A percentile compares a stretch with the other conserved stretches of the same genome.
These are phyloP conservation scores for Sclerotinia glacialis DNA, from an alignment of 2,329 filamentous ascomycete genomes.

Conservation along the genomic window DNA sequence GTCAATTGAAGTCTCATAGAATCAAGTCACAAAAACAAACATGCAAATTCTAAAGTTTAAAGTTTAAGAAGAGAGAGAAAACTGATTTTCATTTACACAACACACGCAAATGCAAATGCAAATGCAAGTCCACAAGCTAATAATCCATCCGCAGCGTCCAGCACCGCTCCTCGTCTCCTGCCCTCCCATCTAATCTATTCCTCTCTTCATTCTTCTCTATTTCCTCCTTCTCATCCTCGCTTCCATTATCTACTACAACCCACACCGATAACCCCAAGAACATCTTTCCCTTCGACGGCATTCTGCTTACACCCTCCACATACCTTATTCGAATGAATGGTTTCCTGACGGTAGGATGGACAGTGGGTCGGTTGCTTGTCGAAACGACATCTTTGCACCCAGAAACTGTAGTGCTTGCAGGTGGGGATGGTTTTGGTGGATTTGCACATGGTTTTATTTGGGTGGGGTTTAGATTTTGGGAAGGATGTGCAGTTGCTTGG, in stretches of 20 bases:
- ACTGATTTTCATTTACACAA: no score
- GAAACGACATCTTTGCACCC: background rate
- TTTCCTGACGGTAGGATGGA: background rate
- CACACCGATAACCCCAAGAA: no score
- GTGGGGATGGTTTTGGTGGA: background rate
- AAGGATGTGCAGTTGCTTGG: background rate
- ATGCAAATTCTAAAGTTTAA: background rate
- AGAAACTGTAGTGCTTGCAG: background rate
- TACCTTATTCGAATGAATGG: background rate
- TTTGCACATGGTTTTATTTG: conserved; percentile 2
- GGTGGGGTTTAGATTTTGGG: background rate
- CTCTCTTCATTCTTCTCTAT: no score
- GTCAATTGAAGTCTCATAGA: no score
- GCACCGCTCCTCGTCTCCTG: no score
- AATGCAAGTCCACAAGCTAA: no score
- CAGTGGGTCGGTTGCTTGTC: background rate
- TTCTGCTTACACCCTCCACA: background rate
- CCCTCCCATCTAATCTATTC: no score
- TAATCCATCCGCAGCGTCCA: no score
- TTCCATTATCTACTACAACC: background rate
- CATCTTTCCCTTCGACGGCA: background rate
- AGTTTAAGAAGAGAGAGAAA: background rate
- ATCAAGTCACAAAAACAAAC: no score
- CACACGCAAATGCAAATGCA: no score
- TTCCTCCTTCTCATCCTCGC: no score